Evolutionary conservation across 345 rosid species (phyloP), one percentile per base, ranked within the genome.

Genomic region (Gossypium raimondii): DNA sequence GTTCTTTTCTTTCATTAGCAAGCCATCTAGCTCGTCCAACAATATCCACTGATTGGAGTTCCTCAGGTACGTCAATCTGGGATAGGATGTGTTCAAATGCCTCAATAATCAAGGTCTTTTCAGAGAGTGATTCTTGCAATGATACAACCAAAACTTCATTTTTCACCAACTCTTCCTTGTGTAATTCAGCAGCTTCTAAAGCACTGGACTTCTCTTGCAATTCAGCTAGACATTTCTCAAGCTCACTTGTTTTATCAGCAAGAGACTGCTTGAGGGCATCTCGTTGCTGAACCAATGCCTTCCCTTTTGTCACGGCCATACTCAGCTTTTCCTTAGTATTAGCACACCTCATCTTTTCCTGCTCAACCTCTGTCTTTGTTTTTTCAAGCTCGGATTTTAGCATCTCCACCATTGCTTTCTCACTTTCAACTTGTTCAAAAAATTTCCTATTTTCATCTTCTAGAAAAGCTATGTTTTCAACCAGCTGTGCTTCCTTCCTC

Each of bases 231-330:
- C 87, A 90, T 77, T 83, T 92, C 76, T 89, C 92, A 70, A 94
- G 90, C 87, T 89, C 98, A 22, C 71, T 81, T 11, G 86, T 78
- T 84, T 85, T 92, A 67, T 86, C 92, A 41, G 89, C 87, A 73
- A 94, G 80, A 74, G 93, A 83, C 72, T 85, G 92, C 89, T 87
- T 92, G 77, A 94, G 83, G 6, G 85, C 88, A 76, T 92, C 98
- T 51, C 97, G 88, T 74, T 86, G 91, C 88, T 94, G 98, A 82
- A 94, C 92, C 87, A 94, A 77, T 29, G 95, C 93, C 83, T 94
- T 94, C 29, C 98, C 98, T 80, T 89, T 94, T 9, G 97, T 89
- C 71, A 94, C 98, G 13, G 98, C 98, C 91, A 94, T 82, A 80
- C 91, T 86, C 76, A 94, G 97, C 84, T 94, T 94, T 83, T 94